Evolutionary conservation across 2,329 filamentous ascomycete genomes (phyloP), one percentile per base, ranked within the genome.

Genomic region (Aspergillus proliferans): DNA sequence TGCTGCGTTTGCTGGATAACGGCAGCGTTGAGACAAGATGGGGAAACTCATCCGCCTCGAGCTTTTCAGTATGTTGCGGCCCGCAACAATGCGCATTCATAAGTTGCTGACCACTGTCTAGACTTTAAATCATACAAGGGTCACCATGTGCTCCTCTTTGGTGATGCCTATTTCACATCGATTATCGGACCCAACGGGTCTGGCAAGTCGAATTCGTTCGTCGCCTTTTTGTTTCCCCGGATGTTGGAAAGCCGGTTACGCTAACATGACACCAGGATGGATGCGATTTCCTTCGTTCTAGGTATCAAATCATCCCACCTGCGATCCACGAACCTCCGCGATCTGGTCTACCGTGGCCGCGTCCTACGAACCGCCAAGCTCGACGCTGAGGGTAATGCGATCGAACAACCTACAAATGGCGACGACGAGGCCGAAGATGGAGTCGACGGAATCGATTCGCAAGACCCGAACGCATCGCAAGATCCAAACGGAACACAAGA

Each of bases 71-170:
- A 77, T 57, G 84, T 21, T 39, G 44, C 34, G 38, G 26, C 33
- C 12, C 19, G 15, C 12, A 26, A 46, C 22, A 34, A 41, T n/a
- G 43, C 47, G 42, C 28, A 41, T 10, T 51, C 47, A 47, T 46
- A 34, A 45, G 46, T 50, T 45, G 51, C 58, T 64, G 26, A 50
- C 3, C 18, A 66, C 51, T 42, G 59, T 70, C 52, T 66, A 93
- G 88, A 98, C 76, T 98, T 98, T 83, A 98, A 98, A 76, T 97
- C 93, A 61, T 98, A 98, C 77, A 95, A 95, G 71, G 93, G 91
- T 50, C 91, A 96, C 63, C 93, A 98, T 75, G 85, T 83, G 52
- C 83, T 98, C 41, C 82, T 96, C 47, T 96, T 98, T 63, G 92
- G 92, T 64, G 92, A 98, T 75, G 94, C 91, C 2, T 97, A 96